Evolutionary conservation across 2,329 filamentous ascomycete species (phyloP).

Genomic region (Botryotinia globosa): DNA sequence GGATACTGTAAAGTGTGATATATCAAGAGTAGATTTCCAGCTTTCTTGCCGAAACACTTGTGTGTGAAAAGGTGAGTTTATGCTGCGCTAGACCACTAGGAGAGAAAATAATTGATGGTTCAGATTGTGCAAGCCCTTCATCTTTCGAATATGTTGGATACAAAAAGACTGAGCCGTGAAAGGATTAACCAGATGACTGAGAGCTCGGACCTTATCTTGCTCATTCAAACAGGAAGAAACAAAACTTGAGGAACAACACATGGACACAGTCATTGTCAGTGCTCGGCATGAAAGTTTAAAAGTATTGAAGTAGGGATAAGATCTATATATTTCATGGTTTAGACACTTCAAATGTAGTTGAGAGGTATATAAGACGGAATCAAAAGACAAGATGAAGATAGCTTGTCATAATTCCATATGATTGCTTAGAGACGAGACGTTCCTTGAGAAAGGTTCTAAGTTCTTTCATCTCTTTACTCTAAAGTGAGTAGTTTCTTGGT

Average conservation of each 20-base stretch:
- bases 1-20: neutral
- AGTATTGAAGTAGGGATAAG: neutral
- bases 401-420: neutral
- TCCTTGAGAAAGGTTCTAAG: neutral
- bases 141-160: neutral
- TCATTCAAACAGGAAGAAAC: neutral
- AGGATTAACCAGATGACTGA: no score
- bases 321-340: neutral
- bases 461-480: neutral
- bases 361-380: neutral
- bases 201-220: neutral
- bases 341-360: neutral
- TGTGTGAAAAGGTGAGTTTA: neutral
- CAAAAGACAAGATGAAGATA: neutral
- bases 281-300: neutral
- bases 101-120: neutral
- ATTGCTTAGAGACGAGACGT: neutral
- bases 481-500: neutral
- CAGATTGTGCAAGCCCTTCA: neutral
- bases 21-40: neutral
- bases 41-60: neutral
- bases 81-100: no score
- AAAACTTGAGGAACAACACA: neutral
- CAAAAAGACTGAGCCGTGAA: neutral
- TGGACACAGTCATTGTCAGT: neutral